Conservation (phyloP, 306 rosid genomes). For the Calophaca sinica region DNA sequence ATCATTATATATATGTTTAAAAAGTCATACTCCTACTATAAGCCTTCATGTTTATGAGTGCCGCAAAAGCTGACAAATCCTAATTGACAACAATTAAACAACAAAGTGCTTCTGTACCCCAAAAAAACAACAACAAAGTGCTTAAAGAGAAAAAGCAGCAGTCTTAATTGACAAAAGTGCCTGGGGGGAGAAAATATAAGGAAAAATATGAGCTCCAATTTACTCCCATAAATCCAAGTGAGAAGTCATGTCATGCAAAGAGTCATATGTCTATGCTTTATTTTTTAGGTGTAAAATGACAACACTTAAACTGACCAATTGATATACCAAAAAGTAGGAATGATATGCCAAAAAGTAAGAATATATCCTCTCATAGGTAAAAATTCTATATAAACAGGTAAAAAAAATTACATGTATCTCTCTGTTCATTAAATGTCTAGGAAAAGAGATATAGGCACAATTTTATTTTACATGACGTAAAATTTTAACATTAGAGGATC, state of each 20-base stretch:
- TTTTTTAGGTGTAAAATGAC: neutral
- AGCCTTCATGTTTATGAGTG: constrained; percentile 35
- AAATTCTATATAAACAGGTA: no score
- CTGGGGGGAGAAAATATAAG: constrained; percentile 5
- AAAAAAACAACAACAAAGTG: neutral
- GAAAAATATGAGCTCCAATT: constrained; percentile 23
- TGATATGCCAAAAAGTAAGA: no score
- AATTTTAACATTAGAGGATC: neutral
- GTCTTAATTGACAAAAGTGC: no score
- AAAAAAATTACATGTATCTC: no score
- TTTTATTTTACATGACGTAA: no score
- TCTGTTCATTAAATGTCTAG: no score
- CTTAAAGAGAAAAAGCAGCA: constrained; percentile 4
- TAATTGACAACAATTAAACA: constrained; percentile 11
- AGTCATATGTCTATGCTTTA: constrained; percentile 14
- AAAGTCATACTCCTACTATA: constrained; percentile 2
- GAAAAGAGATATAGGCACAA: no score
- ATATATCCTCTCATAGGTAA: no score
- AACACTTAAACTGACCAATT: constrained; percentile 34
- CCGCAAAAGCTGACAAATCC: constrained; percentile 36
- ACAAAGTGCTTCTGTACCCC: neutral
- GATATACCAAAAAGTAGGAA: no score
- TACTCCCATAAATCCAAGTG: constrained; percentile 32
- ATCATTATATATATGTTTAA: neutral
- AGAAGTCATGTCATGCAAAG: constrained; percentile 17